These are phyloP conservation scores for Rhizopogon rudus DNA, from an alignment of 768 basidiomycete species.

Conservation along the genomic window DNA sequence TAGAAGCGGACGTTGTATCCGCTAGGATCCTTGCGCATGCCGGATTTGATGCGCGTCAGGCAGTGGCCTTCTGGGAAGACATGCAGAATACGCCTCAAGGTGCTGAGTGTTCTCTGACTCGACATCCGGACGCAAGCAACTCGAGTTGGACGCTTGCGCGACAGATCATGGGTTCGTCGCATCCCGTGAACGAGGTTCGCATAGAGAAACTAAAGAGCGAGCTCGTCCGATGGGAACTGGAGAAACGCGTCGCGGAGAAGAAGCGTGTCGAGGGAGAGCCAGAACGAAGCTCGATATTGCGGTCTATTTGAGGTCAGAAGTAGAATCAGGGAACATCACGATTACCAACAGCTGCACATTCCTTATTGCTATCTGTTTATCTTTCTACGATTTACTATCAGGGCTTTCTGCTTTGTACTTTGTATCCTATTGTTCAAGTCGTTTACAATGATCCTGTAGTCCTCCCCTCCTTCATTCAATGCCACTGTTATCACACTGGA, in stretches of 20 bases:
- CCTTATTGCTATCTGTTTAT: neutral
- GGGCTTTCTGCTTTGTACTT: neutral
- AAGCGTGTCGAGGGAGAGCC: constrained; percentile 16
- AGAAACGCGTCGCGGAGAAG: constrained; percentile 22
- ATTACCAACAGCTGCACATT: neutral
- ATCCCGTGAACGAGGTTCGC: constrained; percentile 42
- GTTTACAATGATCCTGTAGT: neutral
- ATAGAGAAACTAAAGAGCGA: constrained; percentile 36
- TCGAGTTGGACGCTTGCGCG: constrained; percentile 15
- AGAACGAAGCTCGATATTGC: constrained; percentile 11
- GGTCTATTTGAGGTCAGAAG: neutral
- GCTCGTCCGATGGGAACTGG: constrained; percentile 41
- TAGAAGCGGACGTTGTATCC: constrained; percentile 90
- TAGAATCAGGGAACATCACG: neutral
- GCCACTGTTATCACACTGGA: neutral
- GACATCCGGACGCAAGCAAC: constrained; percentile 5
- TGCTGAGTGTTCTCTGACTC: constrained; percentile 17
- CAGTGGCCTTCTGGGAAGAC: constrained; percentile 80
- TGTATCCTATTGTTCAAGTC: neutral
- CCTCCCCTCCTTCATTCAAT: neutral
- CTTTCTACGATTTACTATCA: neutral
- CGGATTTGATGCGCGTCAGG: constrained; percentile 81
- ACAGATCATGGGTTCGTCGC: constrained; percentile 34
- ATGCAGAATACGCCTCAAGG: constrained; percentile 29
- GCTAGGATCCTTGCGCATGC: constrained; percentile 87